These are phyloP conservation scores for Fusarium devonianum DNA, from an alignment of 2,329 filamentous ascomycete species.

Conservation along the genomic window DNA sequence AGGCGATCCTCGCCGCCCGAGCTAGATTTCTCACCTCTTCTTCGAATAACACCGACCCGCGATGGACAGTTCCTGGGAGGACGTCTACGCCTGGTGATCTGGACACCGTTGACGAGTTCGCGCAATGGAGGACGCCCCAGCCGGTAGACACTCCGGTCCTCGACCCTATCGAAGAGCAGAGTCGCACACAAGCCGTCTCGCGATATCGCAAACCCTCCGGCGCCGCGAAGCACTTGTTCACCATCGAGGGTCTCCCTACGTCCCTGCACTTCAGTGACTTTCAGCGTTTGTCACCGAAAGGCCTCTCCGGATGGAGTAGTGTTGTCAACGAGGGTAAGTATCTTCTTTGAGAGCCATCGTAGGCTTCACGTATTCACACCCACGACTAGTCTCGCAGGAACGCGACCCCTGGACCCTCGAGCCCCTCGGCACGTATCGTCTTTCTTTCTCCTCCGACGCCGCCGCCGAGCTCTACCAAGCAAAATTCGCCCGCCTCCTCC, in stretches of 20 bases:
- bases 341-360: neutral
- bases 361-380: neutral
- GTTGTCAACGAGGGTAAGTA: slow-evolving; percentile 64
- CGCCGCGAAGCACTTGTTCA: slow-evolving; percentile 51
- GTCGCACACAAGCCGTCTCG: neutral
- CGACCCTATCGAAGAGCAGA: neutral
- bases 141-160: neutral
- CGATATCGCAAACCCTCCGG: neutral
- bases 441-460: slow-evolving; percentile 69
- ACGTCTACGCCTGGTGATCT: neutral
- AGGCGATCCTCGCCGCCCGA: slow-evolving; percentile 27
- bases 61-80: neutral
- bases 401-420: slow-evolving; percentile 70
- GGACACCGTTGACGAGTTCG: neutral
- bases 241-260: slow-evolving; percentile 65
- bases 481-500: slow-evolving; percentile 46
- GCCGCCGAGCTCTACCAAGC: slow-evolving; percentile 67
- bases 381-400: slow-evolving; percentile 63
- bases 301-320: slow-evolving; percentile 72
- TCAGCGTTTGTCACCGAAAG: slow-evolving; percentile 68
- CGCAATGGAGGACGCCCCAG: neutral
- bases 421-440: slow-evolving; percentile 69
- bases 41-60: neutral
- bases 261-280: slow-evolving; percentile 74
- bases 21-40: slow-evolving; percentile 16